These are phyloP conservation scores for Colletotrichum agaves DNA, from an alignment of 2,329 filamentous ascomycete genomes.

Conservation along the genomic window DNA sequence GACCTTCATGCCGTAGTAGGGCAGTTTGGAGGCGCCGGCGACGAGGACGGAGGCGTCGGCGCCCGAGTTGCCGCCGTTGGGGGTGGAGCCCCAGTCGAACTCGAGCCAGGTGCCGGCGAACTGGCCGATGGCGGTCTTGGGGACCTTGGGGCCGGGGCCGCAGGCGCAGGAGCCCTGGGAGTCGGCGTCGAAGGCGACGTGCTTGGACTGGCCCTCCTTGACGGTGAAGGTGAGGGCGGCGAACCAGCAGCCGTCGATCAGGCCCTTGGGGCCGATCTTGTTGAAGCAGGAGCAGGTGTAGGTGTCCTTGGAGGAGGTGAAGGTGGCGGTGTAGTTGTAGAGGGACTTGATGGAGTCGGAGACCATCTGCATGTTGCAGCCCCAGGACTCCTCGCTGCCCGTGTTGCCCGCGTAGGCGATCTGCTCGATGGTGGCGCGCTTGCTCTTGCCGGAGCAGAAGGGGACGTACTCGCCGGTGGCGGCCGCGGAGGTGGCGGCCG, in stretches of 20 bases:
- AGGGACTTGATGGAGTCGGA: slow-evolving; percentile 46
- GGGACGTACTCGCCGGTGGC: slow-evolving; percentile 41
- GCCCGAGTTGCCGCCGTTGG: slow-evolving; percentile 61
- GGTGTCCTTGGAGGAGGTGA: slow-evolving; percentile 50
- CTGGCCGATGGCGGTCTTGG: slow-evolving; percentile 52
- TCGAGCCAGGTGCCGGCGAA: slow-evolving; percentile 60
- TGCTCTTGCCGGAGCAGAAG: slow-evolving; percentile 51
- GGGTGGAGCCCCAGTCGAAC: slow-evolving; percentile 57
- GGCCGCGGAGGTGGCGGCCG: slow-evolving; percentile 49
- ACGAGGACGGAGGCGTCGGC: slow-evolving; percentile 63
- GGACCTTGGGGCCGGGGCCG: slow-evolving; percentile 45
- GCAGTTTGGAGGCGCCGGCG: slow-evolving; percentile 46
- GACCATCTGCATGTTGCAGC: slow-evolving; percentile 64
- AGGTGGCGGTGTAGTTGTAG: slow-evolving; percentile 58
- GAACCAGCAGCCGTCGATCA: slow-evolving; percentile 61
- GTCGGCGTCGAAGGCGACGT: slow-evolving; percentile 58
- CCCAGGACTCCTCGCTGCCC: slow-evolving; percentile 53
- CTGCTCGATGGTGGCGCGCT: slow-evolving; percentile 59
- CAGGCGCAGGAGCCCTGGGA: slow-evolving; percentile 62
- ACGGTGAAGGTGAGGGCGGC: slow-evolving; percentile 56
- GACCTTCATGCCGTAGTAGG: slow-evolving; percentile 51
- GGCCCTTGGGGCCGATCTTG: slow-evolving; percentile 60
- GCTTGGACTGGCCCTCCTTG: slow-evolving; percentile 47
- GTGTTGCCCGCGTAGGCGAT: slow-evolving; percentile 61
- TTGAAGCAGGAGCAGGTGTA: slow-evolving; percentile 59